These are phyloP conservation scores for Hibiscus tridactylites DNA, from an alignment of 345 rosid genomes.

Conservation along the genomic window DNA sequence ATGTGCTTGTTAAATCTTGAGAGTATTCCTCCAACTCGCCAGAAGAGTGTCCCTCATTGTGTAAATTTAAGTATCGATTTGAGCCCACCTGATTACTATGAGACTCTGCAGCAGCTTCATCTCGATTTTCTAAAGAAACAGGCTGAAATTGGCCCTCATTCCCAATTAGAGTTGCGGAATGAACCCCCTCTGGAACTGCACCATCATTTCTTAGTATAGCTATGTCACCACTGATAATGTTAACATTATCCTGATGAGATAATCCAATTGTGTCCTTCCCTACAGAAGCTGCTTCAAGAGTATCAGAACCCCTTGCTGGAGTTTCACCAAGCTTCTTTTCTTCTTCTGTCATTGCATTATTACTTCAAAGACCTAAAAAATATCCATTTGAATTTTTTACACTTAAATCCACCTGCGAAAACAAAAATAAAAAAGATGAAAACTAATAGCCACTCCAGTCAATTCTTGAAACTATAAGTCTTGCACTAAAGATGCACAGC, in stretches of 20 bases:
- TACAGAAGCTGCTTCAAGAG: constrained; percentile 20
- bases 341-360: constrained; percentile 56
- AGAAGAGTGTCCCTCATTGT: constrained; percentile 30
- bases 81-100: constrained; percentile 22
- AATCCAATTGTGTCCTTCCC: constrained; percentile 30
- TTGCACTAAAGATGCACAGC: background rate
- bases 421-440: background rate
- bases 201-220: background rate
- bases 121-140: constrained; percentile 69
- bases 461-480: background rate
- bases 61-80: constrained; percentile 32
- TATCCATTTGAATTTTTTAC: constrained; percentile 25
- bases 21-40: constrained; percentile 31
- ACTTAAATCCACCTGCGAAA: constrained; percentile 24
- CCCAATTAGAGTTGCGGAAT: constrained; percentile 24
- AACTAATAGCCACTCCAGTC: background rate
- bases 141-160: constrained; percentile 75
- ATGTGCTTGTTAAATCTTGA: constrained; percentile 20
- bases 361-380: constrained; percentile 18
- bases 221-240: constrained; percentile 12
- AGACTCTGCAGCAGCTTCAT: constrained; percentile 25
- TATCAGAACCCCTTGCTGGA: constrained; percentile 18
- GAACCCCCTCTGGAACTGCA: constrained; percentile 17
- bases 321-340: constrained; percentile 37
- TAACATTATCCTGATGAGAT: constrained; percentile 24